phyloP scores from a whole-genome alignment of 2,329 filamentous ascomycete genomes.

The Akanthomyces lecanii region DNA sequence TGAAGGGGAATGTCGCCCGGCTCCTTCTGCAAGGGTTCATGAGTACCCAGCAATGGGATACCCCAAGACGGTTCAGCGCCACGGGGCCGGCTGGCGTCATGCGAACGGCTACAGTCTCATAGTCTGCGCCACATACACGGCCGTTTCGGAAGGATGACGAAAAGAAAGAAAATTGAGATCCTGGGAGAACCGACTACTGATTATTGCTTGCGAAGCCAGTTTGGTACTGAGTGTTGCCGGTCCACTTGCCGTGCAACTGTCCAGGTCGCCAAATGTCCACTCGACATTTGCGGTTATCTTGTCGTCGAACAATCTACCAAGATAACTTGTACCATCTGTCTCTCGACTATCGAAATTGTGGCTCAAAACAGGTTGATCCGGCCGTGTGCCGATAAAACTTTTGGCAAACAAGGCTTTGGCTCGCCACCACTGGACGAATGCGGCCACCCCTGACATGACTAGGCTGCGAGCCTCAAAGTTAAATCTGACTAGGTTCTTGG shows the following conservation, averaged over 20 bases:
- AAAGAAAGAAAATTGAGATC: no score
- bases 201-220: not conserved
- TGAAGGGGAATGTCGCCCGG: not conserved
- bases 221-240: not conserved
- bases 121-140: not conserved
- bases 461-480: slow-evolving; percentile 4
- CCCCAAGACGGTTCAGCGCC: not conserved
- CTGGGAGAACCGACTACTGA: not conserved
- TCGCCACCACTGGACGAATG: not conserved
- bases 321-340: no score
- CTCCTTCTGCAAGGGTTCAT: not conserved
- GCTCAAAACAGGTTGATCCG: not conserved
- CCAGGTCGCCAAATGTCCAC: not conserved
- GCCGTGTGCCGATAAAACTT: not conserved
- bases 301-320: not conserved
- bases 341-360: not conserved
- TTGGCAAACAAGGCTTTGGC: not conserved
- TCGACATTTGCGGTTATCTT: not conserved
- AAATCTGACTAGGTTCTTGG: not conserved
- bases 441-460: not conserved
- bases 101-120: not conserved
- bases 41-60: not conserved
- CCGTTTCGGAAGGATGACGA: not conserved
- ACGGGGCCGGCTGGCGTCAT: not conserved
- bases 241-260: slow-evolving; percentile 1